These are phyloP conservation scores for Beauveria pseudobassiana DNA, from an alignment of 2,329 filamentous ascomycete genomes.

Conservation along the genomic window DNA sequence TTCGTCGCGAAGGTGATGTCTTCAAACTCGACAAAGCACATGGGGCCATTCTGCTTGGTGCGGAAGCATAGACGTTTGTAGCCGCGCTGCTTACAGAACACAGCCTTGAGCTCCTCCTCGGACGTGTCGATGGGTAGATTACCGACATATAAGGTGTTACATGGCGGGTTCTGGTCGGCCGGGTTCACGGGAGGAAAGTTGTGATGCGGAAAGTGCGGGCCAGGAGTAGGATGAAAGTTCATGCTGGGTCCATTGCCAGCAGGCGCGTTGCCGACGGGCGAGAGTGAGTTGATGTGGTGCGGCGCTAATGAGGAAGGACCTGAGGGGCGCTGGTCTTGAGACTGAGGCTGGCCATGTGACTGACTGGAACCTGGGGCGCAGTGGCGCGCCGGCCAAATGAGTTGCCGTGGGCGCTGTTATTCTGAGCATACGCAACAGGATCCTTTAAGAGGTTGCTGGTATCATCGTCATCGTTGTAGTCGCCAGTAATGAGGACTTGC, in stretches of 20 bases:
- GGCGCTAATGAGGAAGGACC: conserved; percentile 46
- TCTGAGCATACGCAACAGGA: conserved; percentile 66
- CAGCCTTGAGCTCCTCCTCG: conserved; percentile 87
- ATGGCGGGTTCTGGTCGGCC: conserved; percentile 92
- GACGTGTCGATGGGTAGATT: conserved; percentile 89
- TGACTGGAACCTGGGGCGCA: conserved; percentile 62
- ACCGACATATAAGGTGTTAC: conserved; percentile 97
- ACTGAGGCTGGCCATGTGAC: conserved; percentile 61
- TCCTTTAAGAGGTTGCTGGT: conserved; percentile 66
- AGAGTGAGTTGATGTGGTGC: conserved; percentile 42
- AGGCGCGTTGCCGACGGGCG: conserved; percentile 39
- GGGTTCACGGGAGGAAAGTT: conserved; percentile 84
- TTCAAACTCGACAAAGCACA: conserved; percentile 99
- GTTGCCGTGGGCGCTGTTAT: conserved; percentile 18
- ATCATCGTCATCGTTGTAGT: conserved; percentile 58
- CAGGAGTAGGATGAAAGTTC: conserved; percentile 27
- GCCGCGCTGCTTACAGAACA: conserved; percentile 88
- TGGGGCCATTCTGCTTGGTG: conserved; percentile 89
- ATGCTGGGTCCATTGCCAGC: conserved; percentile 16
- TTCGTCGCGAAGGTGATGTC: conserved; percentile 89
- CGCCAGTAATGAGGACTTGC: conserved; percentile 69
- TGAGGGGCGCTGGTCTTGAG: conserved; percentile 54
- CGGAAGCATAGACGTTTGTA: conserved; percentile 95
- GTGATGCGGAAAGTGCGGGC: conserved; percentile 50
- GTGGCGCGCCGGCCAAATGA: conserved; percentile 55